Evolutionary conservation across 768 basidiomycete species (phyloP), one percentile per base, ranked within the genome.

Genomic region (Lactarius deliciosus): DNA sequence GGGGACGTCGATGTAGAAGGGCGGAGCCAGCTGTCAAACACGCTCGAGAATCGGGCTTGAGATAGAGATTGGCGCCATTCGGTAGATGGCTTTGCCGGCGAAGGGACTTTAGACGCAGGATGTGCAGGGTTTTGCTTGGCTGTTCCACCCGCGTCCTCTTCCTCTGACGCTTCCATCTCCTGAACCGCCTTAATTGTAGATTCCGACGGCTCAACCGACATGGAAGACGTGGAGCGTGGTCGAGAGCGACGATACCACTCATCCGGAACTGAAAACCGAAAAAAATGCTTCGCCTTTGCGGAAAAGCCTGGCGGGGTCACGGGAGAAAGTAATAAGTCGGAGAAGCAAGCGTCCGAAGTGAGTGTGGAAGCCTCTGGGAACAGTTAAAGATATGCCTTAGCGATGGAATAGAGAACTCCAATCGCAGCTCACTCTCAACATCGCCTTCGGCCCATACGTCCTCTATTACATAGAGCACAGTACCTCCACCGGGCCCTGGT

Each of bases 181-280:
- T 79, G 81, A 3, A 86, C 76, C 10, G 79, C 79, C 55, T 77
- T 78, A 55, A 86, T 76, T 0, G 84, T 85, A 30, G 79, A 76
- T 36, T 86, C 81, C 2, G 85, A 86, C 3, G 85, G 82, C 40
- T 81, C 81, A 10, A 78, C 61, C 0, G 84, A 82, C 28, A 79
- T 73, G 16, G 77, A 76, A 2, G 85, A 84, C 2, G 81, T 72
- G 45, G 76, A 78, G 0, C 85, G 84, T 8, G 86, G 82, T 68
- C 83, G 89, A 22, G 86, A 85, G 20, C 89, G 83, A 64, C 86
- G 85, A 75, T 86, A 93, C 92, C 88, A 93, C 72, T 89, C 87
- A 61, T 89, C 89, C 2, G 89, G 89, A 9, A 94, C 85, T 68
- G 87, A 89, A 63, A 92, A 82, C 32, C 82, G 81, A 72, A 89